Percentiles rank a stretch among this genome's conserved stretches.
Evolutionary conservation across 441 rosid genomes (phyloP).

Genomic region (Francoa sonchifolia): DNA sequence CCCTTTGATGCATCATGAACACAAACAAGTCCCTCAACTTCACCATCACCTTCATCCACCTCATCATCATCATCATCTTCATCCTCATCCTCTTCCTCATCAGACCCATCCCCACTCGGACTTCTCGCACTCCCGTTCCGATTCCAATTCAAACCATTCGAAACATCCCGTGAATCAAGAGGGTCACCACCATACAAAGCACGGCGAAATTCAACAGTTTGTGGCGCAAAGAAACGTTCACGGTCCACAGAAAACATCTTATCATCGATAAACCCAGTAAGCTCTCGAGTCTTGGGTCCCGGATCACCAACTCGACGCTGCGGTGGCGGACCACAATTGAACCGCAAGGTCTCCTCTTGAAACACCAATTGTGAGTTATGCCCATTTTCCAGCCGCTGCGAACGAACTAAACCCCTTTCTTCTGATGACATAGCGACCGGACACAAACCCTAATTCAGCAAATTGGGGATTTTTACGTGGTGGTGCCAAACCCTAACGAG

Average conservation of each 20-base stretch:
- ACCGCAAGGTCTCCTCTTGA: slow-evolving; percentile 39
- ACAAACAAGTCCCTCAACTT: slow-evolving; percentile 9
- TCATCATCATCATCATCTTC: slow-evolving; percentile 20
- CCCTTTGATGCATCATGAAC: slow-evolving; percentile 4
- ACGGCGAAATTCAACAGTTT: slow-evolving; percentile 21
- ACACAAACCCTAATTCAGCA: not conserved
- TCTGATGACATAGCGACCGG: slow-evolving; percentile 31
- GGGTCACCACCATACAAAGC: slow-evolving; percentile 13
- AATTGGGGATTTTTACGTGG: no score
- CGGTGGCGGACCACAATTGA: slow-evolving; percentile 20
- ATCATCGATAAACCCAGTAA: slow-evolving; percentile 43
- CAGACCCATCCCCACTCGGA: slow-evolving; percentile 41
- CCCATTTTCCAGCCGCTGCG: slow-evolving; percentile 18
- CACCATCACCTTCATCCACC: slow-evolving; percentile 12
- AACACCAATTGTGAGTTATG: slow-evolving; percentile 36
- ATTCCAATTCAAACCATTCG: no score
- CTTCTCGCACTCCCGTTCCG: slow-evolving; percentile 31
- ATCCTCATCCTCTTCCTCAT: slow-evolving; percentile 27
- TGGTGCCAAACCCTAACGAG: no score
- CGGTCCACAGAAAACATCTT: slow-evolving; percentile 26
- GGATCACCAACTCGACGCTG: slow-evolving; percentile 16
- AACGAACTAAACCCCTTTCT: slow-evolving; percentile 17
- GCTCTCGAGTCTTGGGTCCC: slow-evolving; percentile 32
- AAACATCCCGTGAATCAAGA: slow-evolving; percentile 10
- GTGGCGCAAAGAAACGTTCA: slow-evolving; percentile 30